Base-by-base conservation (phyloP, 352 stramenopile species). In the Phytopythium cucurbitacearum region DNA sequence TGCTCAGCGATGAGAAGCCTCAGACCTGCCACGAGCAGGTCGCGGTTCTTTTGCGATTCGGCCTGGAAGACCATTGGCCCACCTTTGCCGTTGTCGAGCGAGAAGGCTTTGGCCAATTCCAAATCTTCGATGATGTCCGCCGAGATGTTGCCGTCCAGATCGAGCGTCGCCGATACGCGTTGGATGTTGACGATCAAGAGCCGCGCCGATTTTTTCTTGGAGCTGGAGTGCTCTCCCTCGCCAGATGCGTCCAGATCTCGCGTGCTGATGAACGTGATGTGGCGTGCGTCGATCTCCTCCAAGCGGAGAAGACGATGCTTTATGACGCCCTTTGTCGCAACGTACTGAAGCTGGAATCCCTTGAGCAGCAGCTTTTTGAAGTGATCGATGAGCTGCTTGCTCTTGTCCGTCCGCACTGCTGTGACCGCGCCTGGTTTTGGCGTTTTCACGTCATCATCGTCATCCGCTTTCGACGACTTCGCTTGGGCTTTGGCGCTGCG, bases 321-420 rank as follows among this genome's bases (percentile, higher is more conserved):
- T 12, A 76, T 49, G 10, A 73, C 51, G 7, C 71, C 71, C 34
- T 61, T 60, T 6, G 69, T 68, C 7, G 78, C 67, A 44, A 85
- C 65, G 59, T 89, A 87, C 40, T 74, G 72, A n/a, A 87, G 59
- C 55, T 72, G 56, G 40, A 87, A 89, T 5, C 75, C 78, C 39
- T 87, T 86, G 16, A 76, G 62, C 46, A 89, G 63, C 15, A 89
- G 67, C 57, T 82, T 89, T 44, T 87, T 87, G 65, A 89, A 89
- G 46, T 89, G 78, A 5, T 80, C 54, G 2, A 88, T 65, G 38
- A 88, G 62, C 47, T 86, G 65, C 11, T 76, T 79, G 35, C 69
- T 76, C 57, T 88, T 88, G 35, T 82, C 73, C 5, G 67, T 62
- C 15, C 55, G 60, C 44, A 42, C 52, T 15, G 55, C 55, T 1